A percentile compares a stretch with the other conserved stretches of the same genome.
These are phyloP conservation scores for Stephania japonica DNA, from an alignment of 164 flowering plant genomes.

Conservation along the genomic window DNA sequence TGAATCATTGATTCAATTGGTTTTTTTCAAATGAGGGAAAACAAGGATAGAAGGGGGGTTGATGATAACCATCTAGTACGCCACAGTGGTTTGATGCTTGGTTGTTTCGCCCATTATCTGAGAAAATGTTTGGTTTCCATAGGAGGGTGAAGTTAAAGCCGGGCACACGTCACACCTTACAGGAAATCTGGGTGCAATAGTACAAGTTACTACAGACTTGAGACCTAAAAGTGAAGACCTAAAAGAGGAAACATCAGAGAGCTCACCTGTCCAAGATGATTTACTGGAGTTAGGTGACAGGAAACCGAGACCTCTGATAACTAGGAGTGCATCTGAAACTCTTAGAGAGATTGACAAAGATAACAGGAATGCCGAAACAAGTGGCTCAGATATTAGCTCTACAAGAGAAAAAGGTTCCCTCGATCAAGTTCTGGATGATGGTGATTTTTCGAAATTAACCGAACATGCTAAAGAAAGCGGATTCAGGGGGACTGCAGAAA, in stretches of 20 bases:
- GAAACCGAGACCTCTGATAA: slow-evolving; percentile 23
- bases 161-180: slow-evolving; percentile 30
- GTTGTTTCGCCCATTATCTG: slow-evolving; percentile 3
- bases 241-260: slow-evolving; percentile 48
- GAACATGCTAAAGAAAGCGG: slow-evolving; percentile 35
- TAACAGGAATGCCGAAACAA: slow-evolving; percentile 46
- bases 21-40: background rate
- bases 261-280: slow-evolving; percentile 36
- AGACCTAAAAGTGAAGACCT: slow-evolving; percentile 26
- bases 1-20: background rate
- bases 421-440: slow-evolving; percentile 33
- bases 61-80: background rate
- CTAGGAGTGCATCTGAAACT: slow-evolving; percentile 22
- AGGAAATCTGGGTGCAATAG: slow-evolving; percentile 11
- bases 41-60: background rate
- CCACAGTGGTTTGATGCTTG: slow-evolving; percentile 1
- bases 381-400: slow-evolving; percentile 66
- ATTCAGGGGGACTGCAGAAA: slow-evolving; percentile 30
- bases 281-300: slow-evolving; percentile 19
- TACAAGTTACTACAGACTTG: slow-evolving; percentile 25
- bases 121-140: slow-evolving; percentile 12
- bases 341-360: slow-evolving; percentile 46
- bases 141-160: slow-evolving; percentile 47
- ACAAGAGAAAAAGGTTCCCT: slow-evolving; percentile 37
- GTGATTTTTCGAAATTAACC: slow-evolving; percentile 24